Conservation (phyloP, 2,329 filamentous ascomycete genomes). For the Bipolaris bicolor region DNA sequence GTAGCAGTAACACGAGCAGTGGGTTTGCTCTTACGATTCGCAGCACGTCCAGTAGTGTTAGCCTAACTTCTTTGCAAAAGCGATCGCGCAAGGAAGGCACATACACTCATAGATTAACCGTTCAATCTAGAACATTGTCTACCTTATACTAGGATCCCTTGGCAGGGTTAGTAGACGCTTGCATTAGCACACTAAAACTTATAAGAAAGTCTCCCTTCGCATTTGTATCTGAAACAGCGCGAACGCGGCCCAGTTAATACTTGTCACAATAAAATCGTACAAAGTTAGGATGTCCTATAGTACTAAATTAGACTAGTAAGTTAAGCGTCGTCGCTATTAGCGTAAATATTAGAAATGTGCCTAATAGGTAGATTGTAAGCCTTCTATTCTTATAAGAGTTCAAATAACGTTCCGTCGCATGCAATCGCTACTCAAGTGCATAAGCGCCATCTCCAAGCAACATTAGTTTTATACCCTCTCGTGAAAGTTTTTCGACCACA, state of each 20-base stretch:
- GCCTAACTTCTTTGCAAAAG: constrained; percentile 1
- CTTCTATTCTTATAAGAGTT: not conserved
- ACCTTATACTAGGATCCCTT: constrained; percentile 5
- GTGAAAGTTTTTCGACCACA: not conserved
- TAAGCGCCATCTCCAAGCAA: constrained; percentile 2
- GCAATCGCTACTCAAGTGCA: constrained; percentile 4
- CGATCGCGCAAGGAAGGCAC: constrained; percentile 8
- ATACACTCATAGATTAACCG: constrained; percentile 4
- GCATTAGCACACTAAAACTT: constrained; percentile 4
- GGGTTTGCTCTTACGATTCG: not conserved
- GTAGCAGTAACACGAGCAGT: not conserved
- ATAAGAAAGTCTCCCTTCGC: constrained; percentile 1
- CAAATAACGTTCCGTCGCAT: constrained; percentile 1
- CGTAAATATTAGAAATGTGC: not conserved
- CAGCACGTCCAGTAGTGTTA: not conserved
- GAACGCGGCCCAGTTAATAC: constrained; percentile 4
- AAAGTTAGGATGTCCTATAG: not conserved
- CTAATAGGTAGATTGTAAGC: not conserved
- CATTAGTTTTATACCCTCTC: constrained; percentile 1
- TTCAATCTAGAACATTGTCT: not conserved
- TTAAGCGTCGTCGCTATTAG: not conserved
- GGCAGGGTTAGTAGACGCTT: not conserved
- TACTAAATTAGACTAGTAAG: constrained; percentile 1
- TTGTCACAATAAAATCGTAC: constrained; percentile 1
- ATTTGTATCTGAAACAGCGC: not conserved